phyloP scores from a whole-genome alignment of 2,329 filamentous ascomycete genomes.

The Phialophora chinensis region DNA sequence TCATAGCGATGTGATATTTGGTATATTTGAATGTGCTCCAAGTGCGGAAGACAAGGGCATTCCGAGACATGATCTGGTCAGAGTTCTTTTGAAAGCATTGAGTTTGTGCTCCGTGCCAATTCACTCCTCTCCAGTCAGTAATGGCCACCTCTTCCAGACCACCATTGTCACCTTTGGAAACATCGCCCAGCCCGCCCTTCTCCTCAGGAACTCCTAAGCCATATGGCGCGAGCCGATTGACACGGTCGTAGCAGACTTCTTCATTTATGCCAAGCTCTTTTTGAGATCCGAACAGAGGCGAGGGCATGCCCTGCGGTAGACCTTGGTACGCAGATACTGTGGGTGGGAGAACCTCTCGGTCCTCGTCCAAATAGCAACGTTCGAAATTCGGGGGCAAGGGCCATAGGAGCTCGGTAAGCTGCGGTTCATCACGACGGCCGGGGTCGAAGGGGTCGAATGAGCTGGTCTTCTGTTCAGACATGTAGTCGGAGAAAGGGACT shows the following conservation, averaged over 20 bases:
- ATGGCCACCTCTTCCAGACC: slow-evolving; percentile 34
- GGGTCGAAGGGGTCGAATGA: slow-evolving; percentile 21
- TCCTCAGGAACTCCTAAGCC: slow-evolving; percentile 42
- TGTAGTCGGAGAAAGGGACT: slow-evolving; percentile 33
- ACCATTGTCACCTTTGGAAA: slow-evolving; percentile 30
- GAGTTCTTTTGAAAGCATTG: slow-evolving; percentile 70
- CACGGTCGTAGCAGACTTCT: slow-evolving; percentile 70
- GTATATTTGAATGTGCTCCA: slow-evolving; percentile 38
- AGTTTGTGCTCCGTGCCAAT: slow-evolving; percentile 74
- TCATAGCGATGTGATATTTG: slow-evolving; percentile 35
- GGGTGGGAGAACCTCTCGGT: slow-evolving; percentile 30
- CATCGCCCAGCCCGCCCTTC: slow-evolving; percentile 38
- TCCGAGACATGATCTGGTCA: slow-evolving; percentile 46
- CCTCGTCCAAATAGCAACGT: slow-evolving; percentile 34
- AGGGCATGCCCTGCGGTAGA: slow-evolving; percentile 36
- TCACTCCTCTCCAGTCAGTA: slow-evolving; percentile 64
- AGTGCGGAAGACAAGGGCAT: slow-evolving; percentile 38
- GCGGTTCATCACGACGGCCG: slow-evolving; percentile 12
- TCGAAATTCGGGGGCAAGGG: slow-evolving; percentile 10
- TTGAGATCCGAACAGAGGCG: slow-evolving; percentile 68
- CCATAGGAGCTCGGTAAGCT: slow-evolving; percentile 16
- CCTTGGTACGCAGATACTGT: slow-evolving; percentile 35
- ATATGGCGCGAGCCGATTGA: slow-evolving; percentile 70
- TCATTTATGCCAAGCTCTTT: slow-evolving; percentile 65
- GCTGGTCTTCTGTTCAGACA: slow-evolving; percentile 33